A percentile compares a stretch with the other conserved stretches of the same genome.
Evolutionary conservation across 176 grass and related monocot genomes (phyloP).

Genomic region (Saccharum spontaneum): DNA sequence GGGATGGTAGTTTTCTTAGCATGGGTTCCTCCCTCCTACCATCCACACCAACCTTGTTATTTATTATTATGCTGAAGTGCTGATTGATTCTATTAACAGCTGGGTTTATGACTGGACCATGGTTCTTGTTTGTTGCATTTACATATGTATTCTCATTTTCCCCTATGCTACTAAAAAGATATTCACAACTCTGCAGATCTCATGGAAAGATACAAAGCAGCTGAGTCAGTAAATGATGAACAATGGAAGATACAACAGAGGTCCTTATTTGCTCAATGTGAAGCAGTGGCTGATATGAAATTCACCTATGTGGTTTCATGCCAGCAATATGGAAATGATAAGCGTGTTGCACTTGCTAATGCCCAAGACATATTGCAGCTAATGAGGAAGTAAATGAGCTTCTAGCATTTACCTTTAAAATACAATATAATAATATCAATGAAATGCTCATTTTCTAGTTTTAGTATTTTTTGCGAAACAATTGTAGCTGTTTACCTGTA

Average conservation of each 20-base stretch:
- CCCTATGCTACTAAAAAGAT: slow-evolving; percentile 6
- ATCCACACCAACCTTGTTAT: background rate
- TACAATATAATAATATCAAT: slow-evolving; percentile 4
- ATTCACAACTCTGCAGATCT: slow-evolving; percentile 56
- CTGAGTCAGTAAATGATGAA: slow-evolving; percentile 62
- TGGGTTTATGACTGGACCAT: background rate
- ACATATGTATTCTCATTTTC: slow-evolving; percentile 19
- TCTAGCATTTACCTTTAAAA: slow-evolving; percentile 10
- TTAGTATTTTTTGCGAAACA: background rate
- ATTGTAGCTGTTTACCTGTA: background rate
- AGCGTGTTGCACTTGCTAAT: slow-evolving; percentile 70
- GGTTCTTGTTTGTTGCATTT: slow-evolving; percentile 16
- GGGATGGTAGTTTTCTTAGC: background rate
- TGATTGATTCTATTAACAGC: slow-evolving; percentile 20
- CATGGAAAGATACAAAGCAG: slow-evolving; percentile 93
- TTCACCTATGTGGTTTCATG: slow-evolving; percentile 96
- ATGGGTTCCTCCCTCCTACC: background rate
- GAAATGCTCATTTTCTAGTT: slow-evolving; percentile 14
- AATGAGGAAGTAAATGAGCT: slow-evolving; percentile 73
- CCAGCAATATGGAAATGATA: slow-evolving; percentile 96
- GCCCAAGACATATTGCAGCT: slow-evolving; percentile 91
- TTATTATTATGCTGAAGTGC: background rate
- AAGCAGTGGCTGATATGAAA: slow-evolving; percentile 93
- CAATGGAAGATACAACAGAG: slow-evolving; percentile 61
- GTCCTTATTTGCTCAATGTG: slow-evolving; percentile 70